Conservation (phyloP, 495 filamentous ascomycete genomes). For the Jackrogersella minutella region DNA sequence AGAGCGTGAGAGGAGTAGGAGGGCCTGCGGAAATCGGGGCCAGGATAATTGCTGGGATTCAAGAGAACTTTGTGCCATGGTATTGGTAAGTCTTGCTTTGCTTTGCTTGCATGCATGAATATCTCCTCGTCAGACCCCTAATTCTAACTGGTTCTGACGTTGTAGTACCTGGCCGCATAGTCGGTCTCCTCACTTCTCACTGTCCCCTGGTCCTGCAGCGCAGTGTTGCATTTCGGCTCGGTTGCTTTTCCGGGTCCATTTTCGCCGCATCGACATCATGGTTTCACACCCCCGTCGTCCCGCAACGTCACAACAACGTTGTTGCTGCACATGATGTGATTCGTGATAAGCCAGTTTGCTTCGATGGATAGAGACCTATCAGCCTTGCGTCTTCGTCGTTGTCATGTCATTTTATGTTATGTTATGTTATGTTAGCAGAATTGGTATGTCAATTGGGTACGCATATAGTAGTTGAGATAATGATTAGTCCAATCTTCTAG, state of each 20-base stretch:
- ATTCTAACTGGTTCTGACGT: conserved; percentile 24
- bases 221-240: conserved; percentile 41
- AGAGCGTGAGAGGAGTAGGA: conserved; percentile 2
- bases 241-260: conserved; percentile 33
- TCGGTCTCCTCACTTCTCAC: conserved; percentile 31
- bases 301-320: conserved; percentile 23
- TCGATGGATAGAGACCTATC: conserved; percentile 3
- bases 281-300: conserved; percentile 37
- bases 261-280: conserved; percentile 38
- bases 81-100: conserved; percentile 29
- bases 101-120: conserved; percentile 30
- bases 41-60: conserved; percentile 8
- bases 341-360: conserved; percentile 13
- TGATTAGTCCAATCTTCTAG: neutral
- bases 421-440: neutral
- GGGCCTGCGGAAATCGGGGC: conserved; percentile 1
- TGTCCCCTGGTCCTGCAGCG: conserved; percentile 34
- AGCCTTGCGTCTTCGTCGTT: conserved; percentile 15
- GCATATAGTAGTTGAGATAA: neutral
- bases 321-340: conserved; percentile 19
- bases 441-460: neutral
- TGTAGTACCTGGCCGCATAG: conserved; percentile 41
- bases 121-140: conserved; percentile 26
- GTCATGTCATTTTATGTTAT: too few species aligned
- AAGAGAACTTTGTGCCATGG: conserved; percentile 24